phyloP scores from a whole-genome alignment of 768 basidiomycete genomes.

The Tulasnella sp. region DNA sequence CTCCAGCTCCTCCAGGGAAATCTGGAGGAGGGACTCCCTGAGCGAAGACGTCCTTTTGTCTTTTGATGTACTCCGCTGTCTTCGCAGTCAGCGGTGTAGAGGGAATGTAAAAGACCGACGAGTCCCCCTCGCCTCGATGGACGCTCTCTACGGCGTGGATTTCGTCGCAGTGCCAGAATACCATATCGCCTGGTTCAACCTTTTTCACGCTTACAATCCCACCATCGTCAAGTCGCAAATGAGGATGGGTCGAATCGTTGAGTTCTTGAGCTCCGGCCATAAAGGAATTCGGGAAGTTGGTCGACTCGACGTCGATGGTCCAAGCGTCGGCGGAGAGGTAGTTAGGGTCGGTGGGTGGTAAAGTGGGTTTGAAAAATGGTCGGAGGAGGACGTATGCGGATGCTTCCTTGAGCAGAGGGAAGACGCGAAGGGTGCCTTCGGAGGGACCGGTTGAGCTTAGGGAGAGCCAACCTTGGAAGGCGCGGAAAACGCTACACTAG shows the following conservation, averaged over 20 bases:
- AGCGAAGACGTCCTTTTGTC: conserved; percentile 18
- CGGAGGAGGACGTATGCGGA: conserved; percentile 61
- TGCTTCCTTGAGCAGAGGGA: conserved; percentile 53
- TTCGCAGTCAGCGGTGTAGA: conserved; percentile 29
- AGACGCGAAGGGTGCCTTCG: conserved; percentile 63
- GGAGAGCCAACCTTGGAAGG: conserved; percentile 48
- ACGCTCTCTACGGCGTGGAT: conserved; percentile 23
- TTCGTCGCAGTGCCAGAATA: conserved; percentile 30
- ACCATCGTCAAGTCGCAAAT: conserved; percentile 53
- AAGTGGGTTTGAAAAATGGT: conserved; percentile 56
- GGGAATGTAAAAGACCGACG: conserved; percentile 31
- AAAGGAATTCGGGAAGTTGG: conserved; percentile 54
- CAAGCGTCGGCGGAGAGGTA: conserved; percentile 51
- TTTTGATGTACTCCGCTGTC: conserved; percentile 27
- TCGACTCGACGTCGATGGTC: conserved; percentile 51
- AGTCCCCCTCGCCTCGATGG: conserved; percentile 28
- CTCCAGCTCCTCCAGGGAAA: conserved; percentile 29
- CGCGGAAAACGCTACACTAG: conserved; percentile 42
- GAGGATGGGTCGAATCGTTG: conserved; percentile 56
- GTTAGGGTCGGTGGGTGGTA: conserved; percentile 28
- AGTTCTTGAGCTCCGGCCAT: conserved; percentile 56
- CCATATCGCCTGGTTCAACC: conserved; percentile 63
- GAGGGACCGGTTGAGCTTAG: conserved; percentile 52
- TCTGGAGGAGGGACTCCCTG: conserved; percentile 21
- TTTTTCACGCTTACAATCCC: conserved; percentile 55